A percentile compares a stretch with the other conserved stretches of the same genome.
Evolutionary conservation across 768 basidiomycete genomes (phyloP).

Genomic region (Artomyces pyxidatus): DNA sequence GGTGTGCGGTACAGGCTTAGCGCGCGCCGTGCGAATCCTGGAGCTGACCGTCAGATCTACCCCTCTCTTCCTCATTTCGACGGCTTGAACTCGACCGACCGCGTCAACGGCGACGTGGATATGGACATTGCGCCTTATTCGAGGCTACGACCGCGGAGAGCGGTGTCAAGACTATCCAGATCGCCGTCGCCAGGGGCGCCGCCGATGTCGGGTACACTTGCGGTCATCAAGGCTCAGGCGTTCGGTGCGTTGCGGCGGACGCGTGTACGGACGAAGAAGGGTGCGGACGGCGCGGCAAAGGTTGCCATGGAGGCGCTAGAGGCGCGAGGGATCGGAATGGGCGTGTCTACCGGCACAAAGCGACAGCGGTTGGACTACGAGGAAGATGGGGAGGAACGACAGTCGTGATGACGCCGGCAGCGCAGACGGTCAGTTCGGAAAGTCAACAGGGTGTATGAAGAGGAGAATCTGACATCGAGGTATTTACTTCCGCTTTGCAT

Average conservation of each 20-base stretch:
- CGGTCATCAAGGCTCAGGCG: constrained; percentile 86
- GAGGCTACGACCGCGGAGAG: constrained; percentile 16
- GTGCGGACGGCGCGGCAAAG: constrained; percentile 62
- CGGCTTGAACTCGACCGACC: constrained; percentile 40
- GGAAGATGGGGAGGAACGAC: constrained; percentile 31
- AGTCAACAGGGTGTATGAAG: neutral
- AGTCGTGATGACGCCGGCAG: neutral
- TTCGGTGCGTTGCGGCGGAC: constrained; percentile 81
- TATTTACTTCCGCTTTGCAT: too few species aligned
- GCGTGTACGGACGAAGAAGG: constrained; percentile 63
- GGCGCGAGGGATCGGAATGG: constrained; percentile 63
- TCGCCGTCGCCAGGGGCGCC: constrained; percentile 39
- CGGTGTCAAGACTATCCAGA: constrained; percentile 20
- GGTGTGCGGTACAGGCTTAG: constrained; percentile 54
- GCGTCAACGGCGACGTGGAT: constrained; percentile 31
- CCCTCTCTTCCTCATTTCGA: constrained; percentile 44
- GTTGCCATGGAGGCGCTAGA: constrained; percentile 79
- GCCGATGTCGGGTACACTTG: constrained; percentile 69
- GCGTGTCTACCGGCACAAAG: constrained; percentile 27
- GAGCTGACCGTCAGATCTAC: constrained; percentile 40
- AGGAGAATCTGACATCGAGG: neutral
- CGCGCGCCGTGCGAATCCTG: constrained; percentile 38
- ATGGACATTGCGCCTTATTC: constrained; percentile 31
- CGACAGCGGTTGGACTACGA: constrained; percentile 46
- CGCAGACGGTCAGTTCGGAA: neutral